phyloP scores from a whole-genome alignment of 2,329 filamentous ascomycete genomes.

The Ascochyta rabiei region DNA sequence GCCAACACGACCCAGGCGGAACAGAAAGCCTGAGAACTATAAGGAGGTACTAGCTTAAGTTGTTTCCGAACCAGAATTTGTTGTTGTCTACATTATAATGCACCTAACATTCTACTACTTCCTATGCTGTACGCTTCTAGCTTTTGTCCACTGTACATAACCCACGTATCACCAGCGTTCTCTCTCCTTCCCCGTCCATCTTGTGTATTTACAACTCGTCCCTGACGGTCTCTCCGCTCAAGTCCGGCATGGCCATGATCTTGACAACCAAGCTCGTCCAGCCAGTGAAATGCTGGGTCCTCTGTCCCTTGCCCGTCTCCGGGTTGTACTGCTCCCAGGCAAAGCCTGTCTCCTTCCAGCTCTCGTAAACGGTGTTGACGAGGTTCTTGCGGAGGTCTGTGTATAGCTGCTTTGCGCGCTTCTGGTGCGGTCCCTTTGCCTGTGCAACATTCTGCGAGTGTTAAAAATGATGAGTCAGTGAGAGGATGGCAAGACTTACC shows the following conservation, averaged over 20 bases:
- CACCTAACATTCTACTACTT: too few relatives aligned
- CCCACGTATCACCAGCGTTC: too few relatives aligned
- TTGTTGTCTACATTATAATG: too few relatives aligned
- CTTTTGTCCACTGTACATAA: too few relatives aligned
- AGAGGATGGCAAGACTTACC: conserved; percentile 52
- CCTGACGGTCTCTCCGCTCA: conserved; percentile 46
- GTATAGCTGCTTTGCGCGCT: conserved; percentile 75
- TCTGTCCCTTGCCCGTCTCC: conserved; percentile 88
- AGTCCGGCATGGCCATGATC: conserved; percentile 91
- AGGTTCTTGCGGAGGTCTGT: conserved; percentile 78
- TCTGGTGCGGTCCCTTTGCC: conserved; percentile 68
- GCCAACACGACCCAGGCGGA: too few relatives aligned
- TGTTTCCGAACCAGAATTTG: too few relatives aligned
- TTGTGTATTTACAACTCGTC: conserved; percentile 37
- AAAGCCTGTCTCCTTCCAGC: conserved; percentile 91
- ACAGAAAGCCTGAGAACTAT: too few relatives aligned
- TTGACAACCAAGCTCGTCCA: conserved; percentile 99
- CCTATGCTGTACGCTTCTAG: too few relatives aligned
- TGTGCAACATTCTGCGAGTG: conserved; percentile 66
- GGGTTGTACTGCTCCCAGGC: conserved; percentile 99
- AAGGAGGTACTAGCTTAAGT: too few relatives aligned
- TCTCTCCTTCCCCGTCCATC: not conserved
- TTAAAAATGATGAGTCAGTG: conserved; percentile 9
- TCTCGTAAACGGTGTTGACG: conserved; percentile 84
- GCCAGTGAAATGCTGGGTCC: conserved; percentile 96